Evolutionary conservation across 148 eudicot species (phyloP).

Genomic region (Fagopyrum homotropicum): DNA sequence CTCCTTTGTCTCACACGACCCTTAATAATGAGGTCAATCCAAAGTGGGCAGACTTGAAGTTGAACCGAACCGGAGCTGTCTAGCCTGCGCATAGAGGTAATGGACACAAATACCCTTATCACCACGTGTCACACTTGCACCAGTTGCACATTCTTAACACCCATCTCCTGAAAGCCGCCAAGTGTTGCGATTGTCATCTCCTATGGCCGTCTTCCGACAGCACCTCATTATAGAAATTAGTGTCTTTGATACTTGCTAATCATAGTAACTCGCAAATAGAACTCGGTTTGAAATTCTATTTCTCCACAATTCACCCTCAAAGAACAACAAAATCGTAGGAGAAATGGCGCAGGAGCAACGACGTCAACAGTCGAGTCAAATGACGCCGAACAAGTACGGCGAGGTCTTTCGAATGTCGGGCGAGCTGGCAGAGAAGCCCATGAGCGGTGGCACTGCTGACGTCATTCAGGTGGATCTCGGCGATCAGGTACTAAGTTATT

Average conservation of each 20-base stretch:
- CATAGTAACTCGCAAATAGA: not conserved
- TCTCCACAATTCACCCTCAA: not conserved
- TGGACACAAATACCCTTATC: too few species aligned
- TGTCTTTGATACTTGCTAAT: not conserved
- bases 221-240: not conserved
- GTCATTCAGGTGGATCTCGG: constrained; percentile 13
- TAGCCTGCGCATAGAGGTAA: too few species aligned
- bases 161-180: too few species aligned
- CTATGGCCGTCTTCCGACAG: not conserved
- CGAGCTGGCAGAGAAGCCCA: constrained; percentile 19
- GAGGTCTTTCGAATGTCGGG: constrained; percentile 21
- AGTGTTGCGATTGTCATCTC: not conserved
- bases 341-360: not conserved
- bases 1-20: too few species aligned
- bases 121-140: too few species aligned
- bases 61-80: too few species aligned
- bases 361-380: not conserved
- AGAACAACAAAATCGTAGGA: not conserved
- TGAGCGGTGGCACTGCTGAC: constrained; percentile 18
- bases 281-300: not conserved
- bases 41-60: too few species aligned
- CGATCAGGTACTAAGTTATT: not conserved
- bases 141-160: too few species aligned
- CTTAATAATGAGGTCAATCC: too few species aligned
- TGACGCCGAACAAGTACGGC: constrained; percentile 16